These are phyloP conservation scores for Botrytis elliptica DNA, from an alignment of 2,329 filamentous ascomycete species.

Conservation along the genomic window DNA sequence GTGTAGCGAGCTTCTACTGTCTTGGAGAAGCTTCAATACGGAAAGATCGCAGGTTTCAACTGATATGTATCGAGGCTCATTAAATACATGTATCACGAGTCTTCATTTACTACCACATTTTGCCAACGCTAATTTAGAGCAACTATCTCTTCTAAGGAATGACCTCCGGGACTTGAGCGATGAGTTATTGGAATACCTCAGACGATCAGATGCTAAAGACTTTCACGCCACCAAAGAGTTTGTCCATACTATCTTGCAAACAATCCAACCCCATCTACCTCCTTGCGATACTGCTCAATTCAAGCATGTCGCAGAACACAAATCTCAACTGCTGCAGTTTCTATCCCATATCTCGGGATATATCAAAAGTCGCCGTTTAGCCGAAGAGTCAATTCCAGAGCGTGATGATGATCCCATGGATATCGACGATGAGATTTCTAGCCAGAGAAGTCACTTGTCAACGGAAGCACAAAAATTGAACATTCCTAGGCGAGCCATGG, in stretches of 20 bases:
- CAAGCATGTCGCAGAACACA: constrained; percentile 25
- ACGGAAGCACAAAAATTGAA: constrained; percentile 38
- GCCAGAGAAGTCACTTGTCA: constrained; percentile 53
- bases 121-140: constrained; percentile 24
- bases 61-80: constrained; percentile 34
- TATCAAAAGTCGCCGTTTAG: constrained; percentile 25
- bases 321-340: constrained; percentile 32
- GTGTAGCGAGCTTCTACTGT: constrained; percentile 31
- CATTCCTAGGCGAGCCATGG: constrained; percentile 45
- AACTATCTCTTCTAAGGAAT: constrained; percentile 27
- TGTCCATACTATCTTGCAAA: constrained; percentile 33
- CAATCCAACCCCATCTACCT: constrained; percentile 36
- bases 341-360: constrained; percentile 31
- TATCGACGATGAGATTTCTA: constrained; percentile 63
- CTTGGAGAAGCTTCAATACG: constrained; percentile 31
- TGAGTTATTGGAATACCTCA: constrained; percentile 30
- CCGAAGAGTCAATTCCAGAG: constrained; percentile 22
- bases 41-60: constrained; percentile 33
- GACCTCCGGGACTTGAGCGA: constrained; percentile 25
- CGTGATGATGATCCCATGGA: constrained; percentile 59
- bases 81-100: constrained; percentile 34
- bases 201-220: constrained; percentile 24
- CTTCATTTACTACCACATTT: constrained; percentile 34
- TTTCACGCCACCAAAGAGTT: constrained; percentile 25
- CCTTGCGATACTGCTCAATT: constrained; percentile 27